phyloP scores from a whole-genome alignment of 306 rosid genomes.

The Astragalus membranaceus region DNA sequence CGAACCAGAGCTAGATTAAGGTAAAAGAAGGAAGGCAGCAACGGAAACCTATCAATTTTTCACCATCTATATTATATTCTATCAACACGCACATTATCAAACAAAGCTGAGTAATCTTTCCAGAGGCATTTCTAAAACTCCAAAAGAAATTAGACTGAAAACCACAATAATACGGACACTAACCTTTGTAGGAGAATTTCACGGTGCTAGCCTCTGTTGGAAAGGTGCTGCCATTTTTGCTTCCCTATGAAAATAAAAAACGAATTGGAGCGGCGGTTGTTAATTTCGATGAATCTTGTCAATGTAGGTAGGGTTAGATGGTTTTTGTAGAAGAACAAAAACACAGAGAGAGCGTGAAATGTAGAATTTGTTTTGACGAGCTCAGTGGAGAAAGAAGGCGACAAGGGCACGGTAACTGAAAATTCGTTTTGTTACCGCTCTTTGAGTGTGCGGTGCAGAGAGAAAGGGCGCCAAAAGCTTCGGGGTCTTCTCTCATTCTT shows the following conservation, averaged over 20 bases:
- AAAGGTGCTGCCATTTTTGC: not conserved
- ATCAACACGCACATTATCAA: not conserved
- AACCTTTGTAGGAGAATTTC: not conserved
- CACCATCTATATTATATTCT: not conserved
- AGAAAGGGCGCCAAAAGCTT: not conserved
- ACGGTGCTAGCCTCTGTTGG: not conserved
- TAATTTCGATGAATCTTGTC: not conserved
- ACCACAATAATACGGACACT: not conserved
- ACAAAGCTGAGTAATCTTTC: not conserved
- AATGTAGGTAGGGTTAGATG: not conserved
- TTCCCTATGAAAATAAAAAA: not conserved
- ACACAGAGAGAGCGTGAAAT: not conserved
- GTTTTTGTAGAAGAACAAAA: not conserved
- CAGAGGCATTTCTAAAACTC: not conserved
- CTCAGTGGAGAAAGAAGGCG: not conserved
- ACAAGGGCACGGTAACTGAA: not conserved
- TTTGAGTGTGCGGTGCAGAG: constrained; percentile 1
- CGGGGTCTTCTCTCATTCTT: not conserved
- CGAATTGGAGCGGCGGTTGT: not conserved
- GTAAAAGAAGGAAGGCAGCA: not conserved
- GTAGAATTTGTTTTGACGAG: not conserved
- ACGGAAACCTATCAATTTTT: not conserved
- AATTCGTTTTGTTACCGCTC: not conserved
- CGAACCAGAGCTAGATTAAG: not conserved
- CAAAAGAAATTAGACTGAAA: not conserved